A percentile compares a stretch with the other conserved stretches of the same genome.
phyloP scores from a whole-genome alignment of 2,329 filamentous ascomycete species.

The Nigrospora oryzae region DNA sequence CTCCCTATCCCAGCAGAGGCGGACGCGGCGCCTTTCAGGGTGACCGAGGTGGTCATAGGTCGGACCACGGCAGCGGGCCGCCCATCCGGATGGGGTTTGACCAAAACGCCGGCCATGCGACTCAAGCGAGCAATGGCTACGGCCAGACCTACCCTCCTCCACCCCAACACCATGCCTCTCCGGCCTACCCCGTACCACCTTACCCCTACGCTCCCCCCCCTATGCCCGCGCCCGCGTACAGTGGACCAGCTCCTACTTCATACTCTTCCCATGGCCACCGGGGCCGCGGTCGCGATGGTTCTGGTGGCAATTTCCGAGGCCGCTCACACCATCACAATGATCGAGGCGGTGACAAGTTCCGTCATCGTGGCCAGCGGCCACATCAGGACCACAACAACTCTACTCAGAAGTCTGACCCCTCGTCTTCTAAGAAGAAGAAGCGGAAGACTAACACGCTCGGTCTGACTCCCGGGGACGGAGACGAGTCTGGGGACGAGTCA shows the following conservation, averaged over 20 bases:
- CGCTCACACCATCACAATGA: constrained; percentile 29
- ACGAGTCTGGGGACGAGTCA: constrained; percentile 57
- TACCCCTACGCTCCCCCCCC: constrained; percentile 29
- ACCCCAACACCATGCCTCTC: constrained; percentile 27
- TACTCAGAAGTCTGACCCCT: constrained; percentile 43
- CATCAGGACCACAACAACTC: constrained; percentile 24
- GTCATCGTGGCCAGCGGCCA: constrained; percentile 21
- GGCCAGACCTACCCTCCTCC: constrained; percentile 30
- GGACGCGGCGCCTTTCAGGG: constrained; percentile 33
- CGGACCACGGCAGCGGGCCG: constrained; percentile 18
- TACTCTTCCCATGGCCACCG: constrained; percentile 24
- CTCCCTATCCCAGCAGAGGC: constrained; percentile 22
- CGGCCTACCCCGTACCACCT: constrained; percentile 18
- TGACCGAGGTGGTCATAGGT: constrained; percentile 32
- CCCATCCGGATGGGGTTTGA: constrained; percentile 24
- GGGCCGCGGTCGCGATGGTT: constrained; percentile 31
- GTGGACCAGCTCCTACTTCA: constrained; percentile 10
- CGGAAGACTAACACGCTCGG: constrained; percentile 65
- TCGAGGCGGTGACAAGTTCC: constrained; percentile 28
- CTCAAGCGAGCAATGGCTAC: constrained; percentile 26
- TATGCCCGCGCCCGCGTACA: constrained; percentile 24
- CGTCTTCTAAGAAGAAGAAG: constrained; percentile 58
- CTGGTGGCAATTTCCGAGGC: constrained; percentile 19
- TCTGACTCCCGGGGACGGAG: constrained; percentile 58
- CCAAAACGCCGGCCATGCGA: constrained; percentile 13